Evolutionary conservation across 1,284 basidiomycete genomes (phyloP).

Genomic region (Takashimella tepidaria): DNA sequence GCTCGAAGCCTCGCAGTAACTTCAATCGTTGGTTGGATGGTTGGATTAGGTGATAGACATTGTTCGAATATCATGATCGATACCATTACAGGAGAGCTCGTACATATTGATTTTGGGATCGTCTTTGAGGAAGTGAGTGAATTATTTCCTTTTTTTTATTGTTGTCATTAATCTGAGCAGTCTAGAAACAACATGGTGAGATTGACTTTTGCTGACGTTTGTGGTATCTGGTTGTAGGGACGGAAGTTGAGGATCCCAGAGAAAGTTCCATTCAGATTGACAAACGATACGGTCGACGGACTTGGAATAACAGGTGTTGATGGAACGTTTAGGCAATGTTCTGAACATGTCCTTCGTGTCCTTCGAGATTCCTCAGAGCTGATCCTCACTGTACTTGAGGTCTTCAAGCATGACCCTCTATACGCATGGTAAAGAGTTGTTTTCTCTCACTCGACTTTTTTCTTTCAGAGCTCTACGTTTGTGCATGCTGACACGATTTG

Average conservation of each 20-base stretch:
- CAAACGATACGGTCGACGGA: conserved; percentile 87
- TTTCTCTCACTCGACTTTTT: conserved; percentile 2
- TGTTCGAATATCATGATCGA: conserved; percentile 90
- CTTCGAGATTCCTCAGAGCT: conserved; percentile 77
- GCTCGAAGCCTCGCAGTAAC: conserved; percentile 86
- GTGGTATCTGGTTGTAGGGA: conserved; percentile 55
- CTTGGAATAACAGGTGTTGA: conserved; percentile 85
- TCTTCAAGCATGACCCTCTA: conserved; percentile 94
- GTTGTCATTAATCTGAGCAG: no score
- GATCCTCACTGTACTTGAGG: conserved; percentile 90
- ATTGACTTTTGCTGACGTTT: no score
- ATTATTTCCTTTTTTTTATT: no score
- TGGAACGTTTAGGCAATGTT: conserved; percentile 90
- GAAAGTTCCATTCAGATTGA: conserved; percentile 89
- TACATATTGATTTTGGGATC: conserved; percentile 94
- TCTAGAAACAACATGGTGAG: no score
- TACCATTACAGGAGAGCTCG: conserved; percentile 72
- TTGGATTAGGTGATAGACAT: conserved; percentile 92
- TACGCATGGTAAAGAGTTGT: conserved; percentile 86
- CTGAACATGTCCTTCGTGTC: conserved; percentile 89
- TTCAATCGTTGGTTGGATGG: conserved; percentile 87
- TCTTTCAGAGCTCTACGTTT: not conserved
- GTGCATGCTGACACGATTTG: no score
- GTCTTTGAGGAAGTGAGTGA: conserved; percentile 85
- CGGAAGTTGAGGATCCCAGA: conserved; percentile 77